phyloP scores from a whole-genome alignment of 2,329 filamentous ascomycete genomes.

The Lithohypha guttulata region DNA sequence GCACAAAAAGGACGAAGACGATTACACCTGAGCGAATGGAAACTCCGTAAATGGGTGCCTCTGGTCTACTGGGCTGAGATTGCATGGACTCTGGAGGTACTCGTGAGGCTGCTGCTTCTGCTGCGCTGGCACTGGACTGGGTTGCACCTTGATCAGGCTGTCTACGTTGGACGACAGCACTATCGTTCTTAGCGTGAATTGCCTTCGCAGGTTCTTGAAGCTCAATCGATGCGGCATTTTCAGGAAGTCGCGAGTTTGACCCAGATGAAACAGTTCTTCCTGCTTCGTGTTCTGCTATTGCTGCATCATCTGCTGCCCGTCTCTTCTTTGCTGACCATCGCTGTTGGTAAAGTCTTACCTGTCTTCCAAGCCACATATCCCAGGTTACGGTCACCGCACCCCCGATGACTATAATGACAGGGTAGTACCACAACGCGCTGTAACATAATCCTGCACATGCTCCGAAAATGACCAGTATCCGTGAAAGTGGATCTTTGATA shows the following conservation, averaged over 20 bases:
- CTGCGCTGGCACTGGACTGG: too few species aligned
- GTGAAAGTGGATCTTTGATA: constrained; percentile 53
- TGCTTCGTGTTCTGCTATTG: constrained; percentile 1
- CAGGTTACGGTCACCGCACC: constrained; percentile 45
- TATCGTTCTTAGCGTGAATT: too few species aligned
- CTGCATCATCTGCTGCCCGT: constrained; percentile 6
- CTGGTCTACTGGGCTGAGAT: neutral
- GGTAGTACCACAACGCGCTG: constrained; percentile 66
- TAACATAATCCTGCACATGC: constrained; percentile 58
- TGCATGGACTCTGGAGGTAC: neutral
- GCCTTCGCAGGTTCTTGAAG: neutral
- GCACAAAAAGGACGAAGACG: constrained; percentile 29
- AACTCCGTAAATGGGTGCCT: neutral
- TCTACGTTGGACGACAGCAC: too few species aligned
- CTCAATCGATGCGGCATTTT: neutral
- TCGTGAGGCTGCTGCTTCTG: too few species aligned
- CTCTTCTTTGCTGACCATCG: constrained; percentile 6
- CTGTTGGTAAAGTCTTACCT: constrained; percentile 31
- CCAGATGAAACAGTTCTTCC: neutral
- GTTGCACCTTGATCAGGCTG: too few species aligned
- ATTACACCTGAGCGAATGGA: constrained; percentile 24
- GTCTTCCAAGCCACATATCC: constrained; percentile 46
- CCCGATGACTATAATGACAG: constrained; percentile 47
- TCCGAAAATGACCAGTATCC: constrained; percentile 53
- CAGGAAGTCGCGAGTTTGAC: neutral